Evolutionary conservation across 176 grass and related monocot species (phyloP), one percentile per base, ranked within the genome.

Genomic region (sorghum (Sorghum bicolor)): DNA sequence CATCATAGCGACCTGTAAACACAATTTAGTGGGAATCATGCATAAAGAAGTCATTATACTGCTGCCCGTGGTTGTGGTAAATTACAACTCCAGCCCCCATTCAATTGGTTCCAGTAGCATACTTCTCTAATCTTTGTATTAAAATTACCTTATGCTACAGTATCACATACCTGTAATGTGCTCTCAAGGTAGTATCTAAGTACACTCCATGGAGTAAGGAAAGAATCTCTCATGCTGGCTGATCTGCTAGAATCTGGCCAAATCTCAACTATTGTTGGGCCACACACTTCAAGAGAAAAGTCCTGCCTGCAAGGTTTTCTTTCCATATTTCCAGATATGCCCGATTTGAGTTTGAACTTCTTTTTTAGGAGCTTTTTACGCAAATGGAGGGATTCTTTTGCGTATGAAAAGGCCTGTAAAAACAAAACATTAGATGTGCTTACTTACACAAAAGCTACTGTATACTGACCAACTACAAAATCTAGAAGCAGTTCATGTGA

Each of bases 101-200:
- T 79, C 55, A 61, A 71, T 45, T 36, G 38, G n/a, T 60, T 70
- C 68, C 17, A 24, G 48, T 70, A 55, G 53, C 57, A 33, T 33
- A 31, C 28, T 88, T 57, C 10, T 84, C 16, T n/a, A 83, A 86
- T 62, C 37, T 80, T 37, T 40, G 76, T 58, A 65, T 11, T 41
- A 34, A 63, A 72, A 72, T 57, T 44, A 5, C 15, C 9, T 61
- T 15, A 38, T 48, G 39, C 17, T 25, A 36, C 16, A 48, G 11
- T 70, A 64, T 53, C 52, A 69, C 9, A 26, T 72, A 98, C 96
- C 96, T 98, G 96, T 82, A 98, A 92, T 80, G 80, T 95, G 85
- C 96, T 98, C 85, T 98, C 96, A 73, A 98, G 92, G 43, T 87
- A 98, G 80, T 82, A 95, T 81, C 89, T 88, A 70, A 98, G 89